Conservation (phyloP, 2,329 filamentous ascomycete genomes). For the Diaporthe ampelina region DNA sequence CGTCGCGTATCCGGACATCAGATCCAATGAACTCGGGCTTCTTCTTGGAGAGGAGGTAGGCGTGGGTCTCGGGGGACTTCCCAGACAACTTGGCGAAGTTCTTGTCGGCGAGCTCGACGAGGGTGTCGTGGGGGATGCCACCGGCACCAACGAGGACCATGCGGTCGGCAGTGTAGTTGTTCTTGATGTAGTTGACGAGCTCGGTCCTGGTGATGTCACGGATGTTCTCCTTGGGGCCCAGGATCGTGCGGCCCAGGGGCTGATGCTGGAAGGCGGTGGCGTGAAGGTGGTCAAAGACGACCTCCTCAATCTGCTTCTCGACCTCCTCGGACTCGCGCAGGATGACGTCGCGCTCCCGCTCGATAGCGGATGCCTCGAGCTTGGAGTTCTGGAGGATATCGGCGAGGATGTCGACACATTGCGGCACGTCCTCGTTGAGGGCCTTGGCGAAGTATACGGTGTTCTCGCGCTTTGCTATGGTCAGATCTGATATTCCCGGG, state of each 20-base stretch:
- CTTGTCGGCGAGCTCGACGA: slow-evolving; percentile 97
- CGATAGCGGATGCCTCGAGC: slow-evolving; percentile 91
- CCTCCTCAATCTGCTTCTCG: slow-evolving; percentile 99
- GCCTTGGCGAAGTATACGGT: slow-evolving; percentile 99
- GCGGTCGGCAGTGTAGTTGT: slow-evolving; percentile 99
- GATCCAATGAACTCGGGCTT: slow-evolving; percentile 97
- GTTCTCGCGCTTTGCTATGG: slow-evolving; percentile 84
- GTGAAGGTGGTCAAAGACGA: slow-evolving; percentile 99
- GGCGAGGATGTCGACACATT: slow-evolving; percentile 97
- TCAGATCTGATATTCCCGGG: slow-evolving; percentile 43
- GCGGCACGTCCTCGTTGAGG: slow-evolving; percentile 97
- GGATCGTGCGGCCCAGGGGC: slow-evolving; percentile 95
- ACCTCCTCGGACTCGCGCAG: slow-evolving; percentile 99
- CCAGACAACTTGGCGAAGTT: slow-evolving; percentile 87
- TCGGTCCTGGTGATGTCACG: slow-evolving; percentile 93
- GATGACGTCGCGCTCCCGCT: slow-evolving; percentile 98
- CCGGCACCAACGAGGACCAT: slow-evolving; percentile 98
- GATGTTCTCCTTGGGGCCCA: slow-evolving; percentile 98
- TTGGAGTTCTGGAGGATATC: slow-evolving; percentile 99
- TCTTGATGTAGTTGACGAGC: slow-evolving; percentile 96
- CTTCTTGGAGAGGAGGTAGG: slow-evolving; percentile 83
- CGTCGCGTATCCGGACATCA: slow-evolving; percentile 94
- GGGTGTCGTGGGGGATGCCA: slow-evolving; percentile 92
- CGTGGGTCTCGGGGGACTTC: slow-evolving; percentile 80
- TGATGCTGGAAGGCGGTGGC: slow-evolving; percentile 98